These are phyloP conservation scores for Pholiota adiposa DNA, from an alignment of 1,284 basidiomycete species.

Conservation along the genomic window DNA sequence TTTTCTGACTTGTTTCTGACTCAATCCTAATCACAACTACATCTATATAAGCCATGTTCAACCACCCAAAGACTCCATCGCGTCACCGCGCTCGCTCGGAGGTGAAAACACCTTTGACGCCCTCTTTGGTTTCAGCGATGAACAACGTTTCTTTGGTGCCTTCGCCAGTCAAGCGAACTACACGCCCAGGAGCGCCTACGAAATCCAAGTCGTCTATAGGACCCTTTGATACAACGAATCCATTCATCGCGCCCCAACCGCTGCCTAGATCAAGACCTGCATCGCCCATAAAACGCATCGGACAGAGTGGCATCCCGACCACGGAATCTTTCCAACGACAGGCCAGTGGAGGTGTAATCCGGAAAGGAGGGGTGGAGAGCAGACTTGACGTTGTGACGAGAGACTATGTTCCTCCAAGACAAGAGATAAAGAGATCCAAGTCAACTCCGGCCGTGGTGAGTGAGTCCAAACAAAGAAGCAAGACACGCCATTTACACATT, in stretches of 20 bases:
- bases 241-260: constrained; percentile 49
- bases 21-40: neutral
- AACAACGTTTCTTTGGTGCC: constrained; percentile 54
- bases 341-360: constrained; percentile 66
- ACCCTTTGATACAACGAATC: constrained; percentile 57
- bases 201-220: constrained; percentile 23
- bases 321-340: constrained; percentile 62
- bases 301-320: constrained; percentile 50
- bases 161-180: constrained; percentile 36
- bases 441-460: constrained; percentile 66
- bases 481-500: neutral
- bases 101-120: constrained; percentile 72
- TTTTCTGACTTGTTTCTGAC: neutral
- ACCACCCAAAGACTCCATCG: constrained; percentile 64
- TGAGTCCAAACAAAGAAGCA: constrained; percentile 15
- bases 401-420: constrained; percentile 48
- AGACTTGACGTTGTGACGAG: constrained; percentile 66
- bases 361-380: constrained; percentile 77
- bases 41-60: constrained; percentile 7
- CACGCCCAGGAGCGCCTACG: constrained; percentile 18
- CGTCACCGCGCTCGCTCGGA: constrained; percentile 69
- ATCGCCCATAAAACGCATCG: constrained; percentile 67
- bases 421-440: constrained; percentile 71
- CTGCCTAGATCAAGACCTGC: constrained; percentile 51
- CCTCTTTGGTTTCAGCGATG: constrained; percentile 61